Evolutionary conservation across 140 eudicot genomes (phyloP), one percentile per base, ranked within the genome.

Genomic region (Cichorium intybus): DNA sequence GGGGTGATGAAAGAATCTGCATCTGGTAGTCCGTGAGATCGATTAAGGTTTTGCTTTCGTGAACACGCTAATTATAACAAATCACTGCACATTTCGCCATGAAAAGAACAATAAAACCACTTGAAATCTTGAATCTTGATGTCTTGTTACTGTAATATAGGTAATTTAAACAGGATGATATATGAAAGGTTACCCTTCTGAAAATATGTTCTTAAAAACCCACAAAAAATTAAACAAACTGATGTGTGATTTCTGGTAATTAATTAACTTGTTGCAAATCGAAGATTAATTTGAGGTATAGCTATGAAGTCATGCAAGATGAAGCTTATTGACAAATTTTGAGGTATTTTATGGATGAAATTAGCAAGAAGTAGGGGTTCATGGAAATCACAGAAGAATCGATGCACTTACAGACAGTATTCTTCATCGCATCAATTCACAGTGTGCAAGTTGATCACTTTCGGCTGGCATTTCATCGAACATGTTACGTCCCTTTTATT

Each of bases 1-100:
- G 29, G 49, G 34, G 31, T 59, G 51, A 16, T 47, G n/a, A 35
- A 51, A 50, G 70, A 61, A 21, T 60, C 23, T 49, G n/a, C 76
- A 37, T 61, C 55, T 24, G 23, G 57, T 11, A 62, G 57, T 20
- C 28, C 37, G 6, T 71, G 47, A 71, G 49, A 16, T 48, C 12
- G 6, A 14, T 54, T 6, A 51, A 49, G 55, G 55, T 61, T 50
- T 55, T 23, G 35, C 10, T 15, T 37, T 31, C 9, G 49, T 29
- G 45, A 41, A 23, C 15, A 43, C 41, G 16, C 48, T 41, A 7
- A 41, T 41, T 41, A 41, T 29, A 55, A 41, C 26, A 63, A 37
- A 41, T 63, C 49, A 41, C 1, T 50, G 56, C 43, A 55, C 26
- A 61, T 51, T 35, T 61, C 15, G 20, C 12, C 46, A 72, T 41